These are phyloP conservation scores for Alternaria tenuissima DNA, from an alignment of 2,329 filamentous ascomycete genomes.

Conservation along the genomic window DNA sequence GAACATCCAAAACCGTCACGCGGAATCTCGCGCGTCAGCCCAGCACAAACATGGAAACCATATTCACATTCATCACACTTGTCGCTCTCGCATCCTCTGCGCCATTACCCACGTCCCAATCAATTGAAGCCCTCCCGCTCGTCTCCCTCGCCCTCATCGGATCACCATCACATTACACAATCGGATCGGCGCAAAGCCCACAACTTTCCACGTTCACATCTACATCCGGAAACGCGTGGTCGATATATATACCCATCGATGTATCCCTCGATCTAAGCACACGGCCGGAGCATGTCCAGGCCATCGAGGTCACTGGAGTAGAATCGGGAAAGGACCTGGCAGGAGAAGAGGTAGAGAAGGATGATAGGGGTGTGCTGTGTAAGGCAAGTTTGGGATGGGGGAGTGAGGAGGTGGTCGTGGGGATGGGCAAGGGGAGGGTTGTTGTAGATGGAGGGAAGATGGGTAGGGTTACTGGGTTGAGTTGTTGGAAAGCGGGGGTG, in stretches of 20 bases:
- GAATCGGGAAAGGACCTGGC: slow-evolving; percentile 6
- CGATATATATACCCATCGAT: slow-evolving; percentile 28
- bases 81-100: neutral
- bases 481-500: slow-evolving; percentile 4
- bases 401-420: slow-evolving; percentile 17
- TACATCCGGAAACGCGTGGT: slow-evolving; percentile 4
- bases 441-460: slow-evolving; percentile 17
- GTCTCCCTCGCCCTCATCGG: neutral
- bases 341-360: neutral
- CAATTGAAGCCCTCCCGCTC: neutral
- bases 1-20: neutral
- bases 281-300: slow-evolving; percentile 25
- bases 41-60: neutral
- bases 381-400: slow-evolving; percentile 17
- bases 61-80: neutral
- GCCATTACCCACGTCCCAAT: neutral
- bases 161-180: neutral
- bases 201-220: neutral
- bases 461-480: slow-evolving; percentile 26
- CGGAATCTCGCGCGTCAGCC: neutral
- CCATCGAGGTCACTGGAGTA: slow-evolving; percentile 22
- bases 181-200: neutral
- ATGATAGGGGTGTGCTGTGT: slow-evolving; percentile 23
- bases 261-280: slow-evolving; percentile 27
- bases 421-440: slow-evolving; percentile 16